phyloP scores from a whole-genome alignment of 306 rosid species.

The Sicyos edulis region DNA sequence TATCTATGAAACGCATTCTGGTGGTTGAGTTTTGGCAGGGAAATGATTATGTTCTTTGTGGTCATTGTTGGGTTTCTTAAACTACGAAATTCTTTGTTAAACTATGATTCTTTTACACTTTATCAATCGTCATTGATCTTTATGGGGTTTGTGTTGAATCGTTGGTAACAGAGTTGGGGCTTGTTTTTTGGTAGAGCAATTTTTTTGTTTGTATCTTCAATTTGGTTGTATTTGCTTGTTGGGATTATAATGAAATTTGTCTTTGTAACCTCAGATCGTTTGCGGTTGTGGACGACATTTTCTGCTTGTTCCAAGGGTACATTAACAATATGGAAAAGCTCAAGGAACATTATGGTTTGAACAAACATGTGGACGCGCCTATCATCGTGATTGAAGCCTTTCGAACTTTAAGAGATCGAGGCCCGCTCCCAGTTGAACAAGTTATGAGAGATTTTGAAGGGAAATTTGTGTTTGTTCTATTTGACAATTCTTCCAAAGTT shows the following conservation, averaged over 20 bases:
- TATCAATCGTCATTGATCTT: neutral
- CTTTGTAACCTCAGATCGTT: conserved; percentile 49
- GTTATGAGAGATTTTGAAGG: conserved; percentile 96
- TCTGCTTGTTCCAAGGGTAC: conserved; percentile 97
- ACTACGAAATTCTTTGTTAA: neutral
- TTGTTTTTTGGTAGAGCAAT: neutral
- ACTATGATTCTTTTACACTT: neutral
- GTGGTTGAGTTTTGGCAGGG: neutral
- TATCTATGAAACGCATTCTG: too few species aligned
- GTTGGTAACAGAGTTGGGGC: neutral
- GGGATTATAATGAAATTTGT: neutral
- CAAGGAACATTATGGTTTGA: conserved; percentile 94
- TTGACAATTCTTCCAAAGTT: conserved; percentile 57
- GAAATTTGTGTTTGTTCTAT: conserved; percentile 73
- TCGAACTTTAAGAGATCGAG: conserved; percentile 89
- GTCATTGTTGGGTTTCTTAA: too few species aligned
- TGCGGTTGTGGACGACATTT: conserved; percentile 94
- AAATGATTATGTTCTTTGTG: neutral
- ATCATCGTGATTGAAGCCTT: conserved; percentile 82
- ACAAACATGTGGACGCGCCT: conserved; percentile 74
- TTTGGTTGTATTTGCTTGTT: neutral
- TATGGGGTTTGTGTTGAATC: neutral
- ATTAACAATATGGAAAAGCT: conserved; percentile 72
- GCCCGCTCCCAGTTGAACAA: conserved; percentile 90
- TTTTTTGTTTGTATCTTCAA: neutral